A percentile compares a stretch with the other conserved stretches of the same genome.
phyloP scores from a whole-genome alignment of 2,329 filamentous ascomycete species.

The Cladosporium sp. region DNA sequence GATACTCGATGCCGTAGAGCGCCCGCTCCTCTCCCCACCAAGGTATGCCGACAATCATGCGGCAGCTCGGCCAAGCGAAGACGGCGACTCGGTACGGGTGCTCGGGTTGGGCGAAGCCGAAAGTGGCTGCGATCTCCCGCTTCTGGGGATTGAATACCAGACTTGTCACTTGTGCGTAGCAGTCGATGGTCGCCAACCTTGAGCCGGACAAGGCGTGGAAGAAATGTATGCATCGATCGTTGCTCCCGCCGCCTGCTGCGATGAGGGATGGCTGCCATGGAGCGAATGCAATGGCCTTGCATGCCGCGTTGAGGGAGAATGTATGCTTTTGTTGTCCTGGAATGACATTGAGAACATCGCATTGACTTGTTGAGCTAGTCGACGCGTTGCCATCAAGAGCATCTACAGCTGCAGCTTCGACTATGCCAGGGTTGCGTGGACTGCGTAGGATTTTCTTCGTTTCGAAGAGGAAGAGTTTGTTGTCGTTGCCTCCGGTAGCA shows the following conservation, averaged over 20 bases:
- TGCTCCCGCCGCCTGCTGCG: conserved; percentile 88
- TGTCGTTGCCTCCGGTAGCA: conserved; percentile 90
- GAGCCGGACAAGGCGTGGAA: conserved; percentile 83
- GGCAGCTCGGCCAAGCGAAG: conserved; percentile 91
- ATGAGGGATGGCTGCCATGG: conserved; percentile 86
- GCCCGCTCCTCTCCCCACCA: conserved; percentile 78
- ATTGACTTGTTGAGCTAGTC: conserved; percentile 24
- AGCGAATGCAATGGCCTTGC: conserved; percentile 96
- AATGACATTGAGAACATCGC: conserved; percentile 25
- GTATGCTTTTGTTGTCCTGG: conserved; percentile 57
- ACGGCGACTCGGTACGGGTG: conserved; percentile 87
- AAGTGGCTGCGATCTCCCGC: conserved; percentile 86
- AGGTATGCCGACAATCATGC: conserved; percentile 77
- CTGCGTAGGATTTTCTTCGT: conserved; percentile 49
- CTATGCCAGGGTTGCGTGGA: not conserved
- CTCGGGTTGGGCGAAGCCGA: conserved; percentile 88
- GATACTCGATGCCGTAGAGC: conserved; percentile 83
- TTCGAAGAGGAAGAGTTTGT: conserved; percentile 78
- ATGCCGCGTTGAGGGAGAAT: conserved; percentile 78
- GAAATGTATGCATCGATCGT: conserved; percentile 95
- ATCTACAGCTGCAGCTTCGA: conserved; percentile 13
- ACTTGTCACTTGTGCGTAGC: conserved; percentile 88
- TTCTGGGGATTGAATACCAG: conserved; percentile 72
- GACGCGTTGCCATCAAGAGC: conserved; percentile 16
- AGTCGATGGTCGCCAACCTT: conserved; percentile 83